These are phyloP conservation scores for Dothistroma pini DNA, from an alignment of 2,329 filamentous ascomycete genomes.

Conservation along the genomic window DNA sequence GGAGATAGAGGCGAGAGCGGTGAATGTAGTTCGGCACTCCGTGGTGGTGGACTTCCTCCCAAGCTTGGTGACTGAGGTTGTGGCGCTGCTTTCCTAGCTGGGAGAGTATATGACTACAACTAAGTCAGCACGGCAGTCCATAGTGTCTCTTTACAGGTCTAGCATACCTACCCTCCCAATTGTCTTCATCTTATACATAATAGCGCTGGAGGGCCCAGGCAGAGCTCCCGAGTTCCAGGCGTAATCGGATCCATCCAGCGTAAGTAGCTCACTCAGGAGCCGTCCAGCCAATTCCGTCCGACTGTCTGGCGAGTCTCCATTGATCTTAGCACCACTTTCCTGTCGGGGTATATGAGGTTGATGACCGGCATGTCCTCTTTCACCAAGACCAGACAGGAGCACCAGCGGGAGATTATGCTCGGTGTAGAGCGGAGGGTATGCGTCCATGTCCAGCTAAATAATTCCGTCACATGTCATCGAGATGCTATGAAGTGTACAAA, in stretches of 20 bases:
- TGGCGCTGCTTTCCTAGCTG: constrained; percentile 60
- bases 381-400: constrained; percentile 71
- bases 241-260: constrained; percentile 37
- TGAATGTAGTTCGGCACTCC: constrained; percentile 67
- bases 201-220: constrained; percentile 25
- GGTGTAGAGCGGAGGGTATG: constrained; percentile 73
- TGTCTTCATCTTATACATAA: constrained; percentile 30
- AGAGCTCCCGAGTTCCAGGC: constrained; percentile 30
- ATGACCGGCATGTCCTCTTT: constrained; percentile 28
- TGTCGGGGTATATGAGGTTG: constrained; percentile 14
- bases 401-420: constrained; percentile 84
- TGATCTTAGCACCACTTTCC: constrained; percentile 29
- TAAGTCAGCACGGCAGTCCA: neutral
- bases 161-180: constrained; percentile 58
- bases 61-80: constrained; percentile 49
- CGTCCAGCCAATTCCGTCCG: constrained; percentile 47
- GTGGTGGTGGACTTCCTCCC: constrained; percentile 28
- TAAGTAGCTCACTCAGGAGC: constrained; percentile 54
- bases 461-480: neutral
- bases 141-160: neutral
- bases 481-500: neutral
- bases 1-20: constrained; percentile 88
- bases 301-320: constrained; percentile 27
- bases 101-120: constrained; percentile 53
- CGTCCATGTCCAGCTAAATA: constrained; percentile 59